These are phyloP conservation scores for Orbilia blumenaviensis DNA, from an alignment of 2,329 filamentous ascomycete genomes.

Conservation along the genomic window DNA sequence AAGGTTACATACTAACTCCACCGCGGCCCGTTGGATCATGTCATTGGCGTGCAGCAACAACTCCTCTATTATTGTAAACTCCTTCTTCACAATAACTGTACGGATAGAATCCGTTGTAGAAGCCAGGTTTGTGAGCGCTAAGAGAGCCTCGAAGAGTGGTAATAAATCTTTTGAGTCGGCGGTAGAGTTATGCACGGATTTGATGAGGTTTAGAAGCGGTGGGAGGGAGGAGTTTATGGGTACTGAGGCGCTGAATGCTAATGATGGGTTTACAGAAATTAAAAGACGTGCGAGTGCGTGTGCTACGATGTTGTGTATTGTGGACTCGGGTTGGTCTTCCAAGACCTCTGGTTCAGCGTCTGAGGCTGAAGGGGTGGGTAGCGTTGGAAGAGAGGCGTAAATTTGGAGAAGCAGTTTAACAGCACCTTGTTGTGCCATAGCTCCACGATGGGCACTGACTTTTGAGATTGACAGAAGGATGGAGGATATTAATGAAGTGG, in stretches of 20 bases:
- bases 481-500: constrained; percentile 75
- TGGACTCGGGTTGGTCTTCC: constrained; percentile 58
- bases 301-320: constrained; percentile 69
- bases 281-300: constrained; percentile 85
- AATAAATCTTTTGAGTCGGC: constrained; percentile 77
- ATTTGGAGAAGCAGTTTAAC: constrained; percentile 82
- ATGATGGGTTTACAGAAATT: constrained; percentile 83
- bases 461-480: constrained; percentile 82
- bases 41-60: constrained; percentile 79
- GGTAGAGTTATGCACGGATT: constrained; percentile 67
- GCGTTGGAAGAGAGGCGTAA: constrained; percentile 61
- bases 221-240: constrained; percentile 82
- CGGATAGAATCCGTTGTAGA: constrained; percentile 66
- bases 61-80: constrained; percentile 82
- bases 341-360: constrained; percentile 59
- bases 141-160: constrained; percentile 86
- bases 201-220: constrained; percentile 78
- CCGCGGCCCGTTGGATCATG: constrained; percentile 80
- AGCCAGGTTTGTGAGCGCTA: constrained; percentile 93
- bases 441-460: constrained; percentile 76
- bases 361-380: constrained; percentile 57
- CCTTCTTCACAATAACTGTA: constrained; percentile 76
- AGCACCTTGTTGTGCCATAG: constrained; percentile 91
- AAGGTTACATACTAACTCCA: constrained; percentile 91
- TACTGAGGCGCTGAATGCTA: constrained; percentile 81